Conservation (phyloP, 2,329 filamentous ascomycete genomes). For the Hypoxylon sp. region DNA sequence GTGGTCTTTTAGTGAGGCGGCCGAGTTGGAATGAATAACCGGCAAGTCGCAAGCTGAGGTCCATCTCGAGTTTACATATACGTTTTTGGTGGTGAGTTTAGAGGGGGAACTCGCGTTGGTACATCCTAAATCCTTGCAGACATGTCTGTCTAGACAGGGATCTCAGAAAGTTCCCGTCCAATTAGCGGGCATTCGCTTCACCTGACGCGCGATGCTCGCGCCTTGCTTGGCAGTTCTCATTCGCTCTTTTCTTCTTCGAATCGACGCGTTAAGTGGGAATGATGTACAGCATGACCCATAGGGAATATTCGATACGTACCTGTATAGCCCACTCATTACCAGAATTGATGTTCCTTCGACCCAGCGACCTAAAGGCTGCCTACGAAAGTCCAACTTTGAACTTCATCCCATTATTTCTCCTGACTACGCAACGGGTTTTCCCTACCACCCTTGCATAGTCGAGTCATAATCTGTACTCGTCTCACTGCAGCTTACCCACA, state of each 20-base stretch:
- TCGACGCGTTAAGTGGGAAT: slow-evolving; percentile 48
- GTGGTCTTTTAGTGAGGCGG: slow-evolving; percentile 36
- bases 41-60: slow-evolving; percentile 36
- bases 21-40: slow-evolving; percentile 25
- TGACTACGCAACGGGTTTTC: slow-evolving; percentile 16
- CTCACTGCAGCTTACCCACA: slow-evolving; percentile 35
- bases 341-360: too few relatives aligned
- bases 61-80: slow-evolving; percentile 29
- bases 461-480: slow-evolving; percentile 42
- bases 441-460: slow-evolving; percentile 27
- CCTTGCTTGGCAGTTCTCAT: slow-evolving; percentile 43
- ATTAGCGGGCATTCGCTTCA: slow-evolving; percentile 48
- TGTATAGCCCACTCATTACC: background rate
- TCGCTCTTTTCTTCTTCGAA: slow-evolving; percentile 36
- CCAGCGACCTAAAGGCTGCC: slow-evolving; percentile 23
- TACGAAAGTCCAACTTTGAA: slow-evolving; percentile 12
- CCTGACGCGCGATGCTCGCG: slow-evolving; percentile 44
- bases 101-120: slow-evolving; percentile 35
- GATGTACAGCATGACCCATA: slow-evolving; percentile 15
- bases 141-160: slow-evolving; percentile 40
- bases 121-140: slow-evolving; percentile 34
- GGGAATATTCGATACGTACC: slow-evolving; percentile 35
- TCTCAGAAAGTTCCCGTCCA: slow-evolving; percentile 42
- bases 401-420: slow-evolving; percentile 14
- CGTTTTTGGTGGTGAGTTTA: slow-evolving; percentile 29